A percentile compares a stretch with the other conserved stretches of the same genome.
These are phyloP conservation scores for Paramecium primaurelia DNA, from an alignment of 73 alveolate genomes.

Conservation along the genomic window DNA sequence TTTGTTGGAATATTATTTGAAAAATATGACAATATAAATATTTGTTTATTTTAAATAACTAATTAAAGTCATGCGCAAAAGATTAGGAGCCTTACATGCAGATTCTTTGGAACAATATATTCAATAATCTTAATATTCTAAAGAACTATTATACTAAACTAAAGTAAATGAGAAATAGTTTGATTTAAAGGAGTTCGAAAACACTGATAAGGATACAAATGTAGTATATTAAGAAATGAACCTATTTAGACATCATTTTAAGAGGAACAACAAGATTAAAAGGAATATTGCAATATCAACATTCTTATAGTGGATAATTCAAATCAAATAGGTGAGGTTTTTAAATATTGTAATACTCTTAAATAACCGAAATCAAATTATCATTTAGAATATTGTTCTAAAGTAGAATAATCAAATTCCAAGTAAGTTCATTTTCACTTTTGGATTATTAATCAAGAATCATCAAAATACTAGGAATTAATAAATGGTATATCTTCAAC, in stretches of 20 bases:
- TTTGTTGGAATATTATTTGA: background rate
- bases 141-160: background rate
- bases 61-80: background rate
- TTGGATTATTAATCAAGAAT: background rate
- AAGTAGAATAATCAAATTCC: background rate
- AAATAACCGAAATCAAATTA: background rate
- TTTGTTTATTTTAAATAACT: background rate
- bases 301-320: background rate
- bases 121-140: background rate
- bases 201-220: background rate
- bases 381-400: background rate
- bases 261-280: background rate
- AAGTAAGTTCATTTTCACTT: background rate
- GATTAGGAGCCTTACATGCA: constrained; percentile 11
- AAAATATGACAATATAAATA: background rate
- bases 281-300: background rate
- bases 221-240: background rate
- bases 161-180: background rate
- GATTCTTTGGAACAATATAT: background rate
- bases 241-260: background rate
- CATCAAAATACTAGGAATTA: background rate
- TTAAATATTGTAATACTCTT: background rate
- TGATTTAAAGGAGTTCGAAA: background rate
- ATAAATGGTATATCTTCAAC: background rate
- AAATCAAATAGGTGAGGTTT: background rate